A percentile compares a stretch with the other conserved stretches of the same genome.
Evolutionary conservation across 805 yeast genomes (phyloP).

Genomic region (Grigorovia yakushimaensis): DNA sequence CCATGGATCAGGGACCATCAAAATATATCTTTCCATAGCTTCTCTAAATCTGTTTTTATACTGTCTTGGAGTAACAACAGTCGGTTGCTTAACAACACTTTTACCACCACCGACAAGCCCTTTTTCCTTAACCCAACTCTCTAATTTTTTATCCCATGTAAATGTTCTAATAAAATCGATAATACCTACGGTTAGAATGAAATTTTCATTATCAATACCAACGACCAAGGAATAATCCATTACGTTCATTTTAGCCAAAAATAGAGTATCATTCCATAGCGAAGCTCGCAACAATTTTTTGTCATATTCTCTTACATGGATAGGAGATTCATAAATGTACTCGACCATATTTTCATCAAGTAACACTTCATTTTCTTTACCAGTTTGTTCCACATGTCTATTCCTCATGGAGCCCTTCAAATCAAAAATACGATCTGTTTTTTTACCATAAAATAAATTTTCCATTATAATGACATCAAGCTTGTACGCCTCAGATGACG

Average conservation of each 20-base stretch:
- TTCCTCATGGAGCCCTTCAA: conserved; percentile 97
- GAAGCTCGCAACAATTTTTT: conserved; percentile 80
- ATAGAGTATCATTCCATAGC: conserved; percentile 88
- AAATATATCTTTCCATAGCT: conserved; percentile 92
- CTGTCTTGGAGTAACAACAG: conserved; percentile 94
- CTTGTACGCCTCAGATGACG: conserved; percentile 55
- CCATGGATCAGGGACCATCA: conserved; percentile 82
- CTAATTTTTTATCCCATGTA: conserved; percentile 97
- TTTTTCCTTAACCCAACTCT: conserved; percentile 97
- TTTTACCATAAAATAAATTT: conserved; percentile 76
- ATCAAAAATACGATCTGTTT: conserved; percentile 81
- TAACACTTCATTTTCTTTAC: conserved; percentile 86
- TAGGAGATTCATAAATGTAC: conserved; percentile 90
- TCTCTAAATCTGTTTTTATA: conserved; percentile 90
- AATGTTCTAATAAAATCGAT: conserved; percentile 90
- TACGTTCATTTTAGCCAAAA: conserved; percentile 92
- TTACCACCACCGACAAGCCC: conserved; percentile 66
- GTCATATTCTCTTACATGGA: conserved; percentile 86
- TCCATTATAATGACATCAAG: conserved; percentile 95
- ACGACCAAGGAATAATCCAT: conserved; percentile 96
- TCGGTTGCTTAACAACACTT: conserved; percentile 72
- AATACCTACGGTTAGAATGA: conserved; percentile 80
- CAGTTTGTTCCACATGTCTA: conserved; percentile 93
- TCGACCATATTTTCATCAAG: conserved; percentile 98
- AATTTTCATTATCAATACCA: conserved; percentile 68